Percentiles rank a stretch among this genome's conserved stretches.
Evolutionary conservation across 371 early-diverging fungal genomes (phyloP).

Genomic region (Rhizopus microsporus): DNA sequence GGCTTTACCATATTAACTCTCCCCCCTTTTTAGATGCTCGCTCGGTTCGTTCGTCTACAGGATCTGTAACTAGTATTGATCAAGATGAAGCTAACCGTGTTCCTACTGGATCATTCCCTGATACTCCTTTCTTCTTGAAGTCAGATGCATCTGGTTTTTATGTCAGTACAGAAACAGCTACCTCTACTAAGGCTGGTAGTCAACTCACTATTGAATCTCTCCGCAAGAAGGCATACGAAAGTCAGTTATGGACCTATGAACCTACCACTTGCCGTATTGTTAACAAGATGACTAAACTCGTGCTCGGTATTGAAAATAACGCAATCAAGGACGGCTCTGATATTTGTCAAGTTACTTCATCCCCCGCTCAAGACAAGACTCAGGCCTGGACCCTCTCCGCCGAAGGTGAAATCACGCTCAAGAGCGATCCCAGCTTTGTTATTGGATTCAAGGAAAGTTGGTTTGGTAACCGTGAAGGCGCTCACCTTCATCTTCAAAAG

Average conservation of each 20-base stretch:
- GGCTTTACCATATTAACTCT: background rate
- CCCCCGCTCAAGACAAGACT: slow-evolving; percentile 21
- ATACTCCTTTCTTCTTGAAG: slow-evolving; percentile 44
- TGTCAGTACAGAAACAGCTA: slow-evolving; percentile 33
- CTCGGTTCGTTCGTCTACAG: slow-evolving; percentile 25
- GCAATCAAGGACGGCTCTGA: slow-evolving; percentile 45
- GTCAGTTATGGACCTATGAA: slow-evolving; percentile 58
- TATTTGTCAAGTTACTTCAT: slow-evolving; percentile 37
- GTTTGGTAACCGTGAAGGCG: slow-evolving; percentile 47
- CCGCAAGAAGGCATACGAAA: slow-evolving; percentile 37
- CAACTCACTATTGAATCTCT: slow-evolving; percentile 35
- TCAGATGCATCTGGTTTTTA: slow-evolving; percentile 35
- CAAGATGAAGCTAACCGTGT: slow-evolving; percentile 28
- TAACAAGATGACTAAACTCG: slow-evolving; percentile 55
- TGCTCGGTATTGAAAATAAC: slow-evolving; percentile 45
- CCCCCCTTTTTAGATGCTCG: slow-evolving; percentile 30
- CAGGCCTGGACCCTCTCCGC: slow-evolving; percentile 40
- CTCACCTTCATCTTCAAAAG: slow-evolving; percentile 45
- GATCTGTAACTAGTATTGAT: slow-evolving; percentile 29
- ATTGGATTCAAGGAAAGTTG: slow-evolving; percentile 55
- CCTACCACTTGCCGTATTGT: slow-evolving; percentile 36
- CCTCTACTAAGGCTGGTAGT: slow-evolving; percentile 22
- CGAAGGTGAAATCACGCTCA: slow-evolving; percentile 44
- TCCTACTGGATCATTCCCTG: slow-evolving; percentile 42
- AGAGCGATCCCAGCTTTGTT: slow-evolving; percentile 41